Conservation (phyloP, 345 rosid genomes). For the Zanthoxylum bungeanum region DNA sequence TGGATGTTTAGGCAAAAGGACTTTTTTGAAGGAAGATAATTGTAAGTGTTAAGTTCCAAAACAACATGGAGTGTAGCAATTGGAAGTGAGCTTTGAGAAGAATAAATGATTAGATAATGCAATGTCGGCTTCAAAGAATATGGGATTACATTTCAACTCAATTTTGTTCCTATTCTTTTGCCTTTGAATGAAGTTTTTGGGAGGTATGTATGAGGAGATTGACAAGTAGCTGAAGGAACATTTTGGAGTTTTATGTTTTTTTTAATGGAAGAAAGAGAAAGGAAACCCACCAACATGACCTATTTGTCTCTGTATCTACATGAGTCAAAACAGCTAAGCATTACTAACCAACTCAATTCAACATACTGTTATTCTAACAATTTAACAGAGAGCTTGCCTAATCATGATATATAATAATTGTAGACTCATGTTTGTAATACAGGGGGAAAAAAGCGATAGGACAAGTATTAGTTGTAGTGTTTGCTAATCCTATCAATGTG, state of each 20-base stretch:
- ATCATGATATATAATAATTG: too few species aligned
- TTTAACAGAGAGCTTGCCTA: too few species aligned
- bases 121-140: slow-evolving; percentile 37
- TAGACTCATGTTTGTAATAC: too few species aligned
- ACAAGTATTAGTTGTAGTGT: too few species aligned
- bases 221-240: slow-evolving; percentile 50
- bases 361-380: too few species aligned
- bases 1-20: slow-evolving; percentile 39
- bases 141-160: slow-evolving; percentile 26
- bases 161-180: slow-evolving; percentile 20
- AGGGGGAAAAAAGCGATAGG: too few species aligned
- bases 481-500: too few species aligned
- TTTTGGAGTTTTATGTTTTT: slow-evolving; percentile 27
- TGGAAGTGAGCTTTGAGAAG: slow-evolving; percentile 41
- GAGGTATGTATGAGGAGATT: slow-evolving; percentile 15
- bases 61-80: slow-evolving; percentile 31
- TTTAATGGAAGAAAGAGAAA: slow-evolving; percentile 15
- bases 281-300: slow-evolving; percentile 16
- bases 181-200: slow-evolving; percentile 17
- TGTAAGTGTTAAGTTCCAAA: slow-evolving; percentile 33
- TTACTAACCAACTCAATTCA: too few species aligned
- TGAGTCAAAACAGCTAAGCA: background rate
- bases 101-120: slow-evolving; percentile 47
- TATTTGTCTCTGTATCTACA: background rate
- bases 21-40: slow-evolving; percentile 28